phyloP scores from a whole-genome alignment of 805 yeast species.

The Komagataella pseudopastoris region DNA sequence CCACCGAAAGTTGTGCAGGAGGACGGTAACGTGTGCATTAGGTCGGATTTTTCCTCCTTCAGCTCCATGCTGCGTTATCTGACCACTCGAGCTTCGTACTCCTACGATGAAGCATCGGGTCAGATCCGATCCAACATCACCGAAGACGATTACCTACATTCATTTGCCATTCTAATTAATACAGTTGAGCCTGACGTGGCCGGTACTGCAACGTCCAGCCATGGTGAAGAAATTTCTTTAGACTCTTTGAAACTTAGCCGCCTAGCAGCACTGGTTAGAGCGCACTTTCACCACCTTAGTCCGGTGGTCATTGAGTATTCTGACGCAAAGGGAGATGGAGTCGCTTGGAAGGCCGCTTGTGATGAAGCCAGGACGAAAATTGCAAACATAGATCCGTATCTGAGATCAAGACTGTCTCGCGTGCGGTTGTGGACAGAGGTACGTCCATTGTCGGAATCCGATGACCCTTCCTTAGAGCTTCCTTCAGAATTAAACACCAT shows the following conservation, averaged over 20 bases:
- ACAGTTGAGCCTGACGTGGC: slow-evolving; percentile 1
- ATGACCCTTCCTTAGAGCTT: not conserved
- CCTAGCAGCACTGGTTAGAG: not conserved
- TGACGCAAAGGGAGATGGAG: not conserved
- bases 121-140: slow-evolving; percentile 2
- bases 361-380: not conserved
- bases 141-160: slow-evolving; percentile 11
- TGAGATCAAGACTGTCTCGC: not conserved
- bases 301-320: slow-evolving; percentile 6
- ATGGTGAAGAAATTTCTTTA: slow-evolving; percentile 4
- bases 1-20: not conserved
- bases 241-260: not conserved
- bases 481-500: not conserved
- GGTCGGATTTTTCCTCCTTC: not conserved
- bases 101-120: not conserved
- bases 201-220: not conserved
- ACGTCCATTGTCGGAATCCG: not conserved
- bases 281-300: slow-evolving; percentile 14
- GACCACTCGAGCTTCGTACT: not conserved
- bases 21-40: not conserved
- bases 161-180: slow-evolving; percentile 11
- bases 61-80: not conserved
- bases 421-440: not conserved
- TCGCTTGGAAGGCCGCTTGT: not conserved
- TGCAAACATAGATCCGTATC: not conserved